Evolutionary conservation across 2,329 filamentous ascomycete genomes (phyloP), one percentile per base, ranked within the genome.

Genomic region (Fusarium sp.): DNA sequence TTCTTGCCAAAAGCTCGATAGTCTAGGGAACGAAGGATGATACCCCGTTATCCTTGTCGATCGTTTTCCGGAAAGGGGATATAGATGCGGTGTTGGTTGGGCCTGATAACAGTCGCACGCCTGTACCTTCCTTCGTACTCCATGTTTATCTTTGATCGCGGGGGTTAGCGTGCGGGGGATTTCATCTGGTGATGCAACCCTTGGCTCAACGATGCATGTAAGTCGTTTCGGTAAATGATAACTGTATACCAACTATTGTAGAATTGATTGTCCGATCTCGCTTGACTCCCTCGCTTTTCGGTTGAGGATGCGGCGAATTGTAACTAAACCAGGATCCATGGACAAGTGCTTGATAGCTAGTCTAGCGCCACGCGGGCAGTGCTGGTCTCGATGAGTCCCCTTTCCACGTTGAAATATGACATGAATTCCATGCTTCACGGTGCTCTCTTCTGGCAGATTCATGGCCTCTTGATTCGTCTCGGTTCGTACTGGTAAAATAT

Each of bases 221-320:
- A 43, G 40, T 15, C 12, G 40, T 43, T 43, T 24, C 8, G 14
- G 42, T 22, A 16, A 16, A 22, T 22, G 9, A 16, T 43, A 22
- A 10, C 14, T 6, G 11, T 4, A 43, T 22, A 7, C 16, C 18
- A 42, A 3, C 5, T 14, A n/a, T 2, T 20, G n/a, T 42, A 20
- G 7, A 15, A 0, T 22, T 22, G 12, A 22, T 22, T 22, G 6
- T 42, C 40, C n/a, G 40, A 22, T 42, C 10, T 22, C 40, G n/a
- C n/a, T 40, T 20, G 4, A 20, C 38, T 20, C 4, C 2, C 1
- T 12, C 18, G 9, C 6, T 6, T 11, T 11, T 2, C 6, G 3
- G 12, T 22, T 9, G 12, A 14, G 20, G 12, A 20, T 43, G 12
- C 14, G 40, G 40, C 40, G 14, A 8, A 43, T 22, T 22, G 20